Evolutionary conservation across 129 eudicot genomes (phyloP).

Genomic region (Escallonia herrerae): DNA sequence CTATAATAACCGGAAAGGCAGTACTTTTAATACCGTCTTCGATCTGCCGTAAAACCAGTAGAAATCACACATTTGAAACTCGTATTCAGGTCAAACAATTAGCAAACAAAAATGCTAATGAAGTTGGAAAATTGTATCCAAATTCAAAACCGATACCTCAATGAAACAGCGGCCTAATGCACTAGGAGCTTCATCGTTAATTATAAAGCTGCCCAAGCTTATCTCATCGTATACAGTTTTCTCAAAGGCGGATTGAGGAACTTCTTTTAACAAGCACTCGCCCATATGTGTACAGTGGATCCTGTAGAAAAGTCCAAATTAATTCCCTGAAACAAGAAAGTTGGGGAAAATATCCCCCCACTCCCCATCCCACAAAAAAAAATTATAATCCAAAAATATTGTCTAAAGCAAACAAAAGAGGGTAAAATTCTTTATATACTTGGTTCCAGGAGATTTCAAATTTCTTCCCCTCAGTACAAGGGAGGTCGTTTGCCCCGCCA

Average conservation of each 20-base stretch:
- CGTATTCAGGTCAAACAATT: not conserved
- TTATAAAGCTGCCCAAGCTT: constrained; percentile 40
- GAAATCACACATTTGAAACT: not conserved
- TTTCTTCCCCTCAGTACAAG: constrained; percentile 63
- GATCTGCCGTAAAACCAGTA: constrained; percentile 36
- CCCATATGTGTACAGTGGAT: constrained; percentile 61
- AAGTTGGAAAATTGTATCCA: no score
- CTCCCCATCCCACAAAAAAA: no score
- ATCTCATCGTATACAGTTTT: constrained; percentile 47
- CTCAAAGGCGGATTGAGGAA: constrained; percentile 24
- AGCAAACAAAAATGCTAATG: no score
- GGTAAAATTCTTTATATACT: constrained; percentile 20
- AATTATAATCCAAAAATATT: no score
- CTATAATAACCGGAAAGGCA: constrained; percentile 79
- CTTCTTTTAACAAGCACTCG: constrained; percentile 39
- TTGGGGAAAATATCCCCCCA: not conserved
- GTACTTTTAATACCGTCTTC: constrained; percentile 70
- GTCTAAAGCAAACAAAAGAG: no score
- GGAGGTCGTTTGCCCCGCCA: constrained; percentile 67
- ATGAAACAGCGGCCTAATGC: constrained; percentile 79
- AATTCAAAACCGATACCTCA: constrained; percentile 44
- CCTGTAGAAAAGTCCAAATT: constrained; percentile 27
- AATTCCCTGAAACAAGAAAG: not conserved
- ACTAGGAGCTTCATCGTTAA: constrained; percentile 31
- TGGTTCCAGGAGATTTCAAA: constrained; percentile 69